Evolutionary conservation across 129 eudicot genomes (phyloP), one percentile per base, ranked within the genome.

Genomic region (Mikania micrantha): DNA sequence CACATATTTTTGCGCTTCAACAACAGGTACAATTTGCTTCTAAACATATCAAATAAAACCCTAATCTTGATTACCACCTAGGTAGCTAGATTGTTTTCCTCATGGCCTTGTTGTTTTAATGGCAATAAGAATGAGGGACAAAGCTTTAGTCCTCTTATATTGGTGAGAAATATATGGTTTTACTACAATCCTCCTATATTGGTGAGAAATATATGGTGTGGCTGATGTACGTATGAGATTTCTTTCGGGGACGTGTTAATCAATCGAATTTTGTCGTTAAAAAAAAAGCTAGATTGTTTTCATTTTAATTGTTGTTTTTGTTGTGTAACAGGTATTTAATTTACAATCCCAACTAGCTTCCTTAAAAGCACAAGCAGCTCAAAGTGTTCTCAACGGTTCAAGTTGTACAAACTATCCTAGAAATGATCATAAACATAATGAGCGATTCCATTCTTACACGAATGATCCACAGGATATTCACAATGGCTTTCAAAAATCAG

Each of bases 1-100:
- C n/a, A 10, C 98, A 93, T 73, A 93, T 93, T 24, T 88, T 93
- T 39, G 83, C 98, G 8, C 98, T 93, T 73, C 98, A 93, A 44
- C 98, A 93, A 69, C 96, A 93, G 95, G 98, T 92, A 70, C 20
- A 29, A 48, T 27, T 10, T 45, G 27, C 56, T 49, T 69, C 9
- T 10, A 25, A 9, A 32, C 11, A 60, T 32, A 54, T 12, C 35
- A 25, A 20, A 52, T 19, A 25, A 76, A 81, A 60, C 76, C 79
- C 80, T 52, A 50, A 79, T 74, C 19, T 38, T 64, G 5, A 34
- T 17, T 40, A 29, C 31, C 13, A 29, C 31, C 13, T 28, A 21
- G 12, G 11, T 72, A 15, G 49, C 36, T 19, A 74, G 34, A 35
- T 13, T 9, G 3, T 8, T 47, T 80, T 49, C 29, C n/a, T n/a